A percentile compares a stretch with the other conserved stretches of the same genome.
phyloP scores from a whole-genome alignment of 2,329 filamentous ascomycete genomes.

The Penicillium sp. region DNA sequence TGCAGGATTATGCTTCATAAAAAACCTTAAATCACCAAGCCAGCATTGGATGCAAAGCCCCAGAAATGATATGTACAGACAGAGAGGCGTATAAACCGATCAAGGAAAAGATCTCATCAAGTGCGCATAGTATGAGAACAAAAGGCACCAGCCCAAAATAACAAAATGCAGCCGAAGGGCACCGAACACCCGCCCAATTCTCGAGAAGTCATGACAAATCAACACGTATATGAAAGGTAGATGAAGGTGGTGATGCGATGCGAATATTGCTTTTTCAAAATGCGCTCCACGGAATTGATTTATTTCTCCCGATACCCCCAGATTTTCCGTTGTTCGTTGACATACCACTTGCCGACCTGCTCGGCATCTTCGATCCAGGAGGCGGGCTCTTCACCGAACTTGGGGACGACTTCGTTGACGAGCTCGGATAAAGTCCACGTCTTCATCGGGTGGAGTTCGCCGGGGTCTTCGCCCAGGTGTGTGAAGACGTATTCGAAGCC shows the following conservation, averaged over 20 bases:
- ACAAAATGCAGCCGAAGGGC: neutral
- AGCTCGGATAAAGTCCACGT: slow-evolving; percentile 31
- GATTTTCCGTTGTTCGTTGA: slow-evolving; percentile 28
- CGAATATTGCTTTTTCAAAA: neutral
- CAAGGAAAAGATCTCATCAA: neutral
- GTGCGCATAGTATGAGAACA: neutral
- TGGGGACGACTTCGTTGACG: slow-evolving; percentile 19
- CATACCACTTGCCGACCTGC: slow-evolving; percentile 39
- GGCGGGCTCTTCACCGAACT: slow-evolving; percentile 31
- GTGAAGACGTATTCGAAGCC: slow-evolving; percentile 53
- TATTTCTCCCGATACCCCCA: slow-evolving; percentile 28
- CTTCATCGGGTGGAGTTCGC: slow-evolving; percentile 32
- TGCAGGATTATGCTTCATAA: neutral
- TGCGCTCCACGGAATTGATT: neutral
- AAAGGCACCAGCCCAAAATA: neutral
- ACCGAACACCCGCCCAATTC: neutral
- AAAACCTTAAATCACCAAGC: neutral
- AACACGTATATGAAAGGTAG: neutral
- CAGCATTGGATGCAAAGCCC: neutral
- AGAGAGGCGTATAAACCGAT: neutral
- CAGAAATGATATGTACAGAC: neutral
- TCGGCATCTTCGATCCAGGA: slow-evolving; percentile 39
- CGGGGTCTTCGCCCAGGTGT: slow-evolving; percentile 33
- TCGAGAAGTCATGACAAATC: neutral
- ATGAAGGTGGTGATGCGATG: neutral